Percentiles rank a stretch among this genome's conserved stretches.
phyloP scores from a whole-genome alignment of 169 alveolate genomes.

The Hepatocystis sp. region DNA sequence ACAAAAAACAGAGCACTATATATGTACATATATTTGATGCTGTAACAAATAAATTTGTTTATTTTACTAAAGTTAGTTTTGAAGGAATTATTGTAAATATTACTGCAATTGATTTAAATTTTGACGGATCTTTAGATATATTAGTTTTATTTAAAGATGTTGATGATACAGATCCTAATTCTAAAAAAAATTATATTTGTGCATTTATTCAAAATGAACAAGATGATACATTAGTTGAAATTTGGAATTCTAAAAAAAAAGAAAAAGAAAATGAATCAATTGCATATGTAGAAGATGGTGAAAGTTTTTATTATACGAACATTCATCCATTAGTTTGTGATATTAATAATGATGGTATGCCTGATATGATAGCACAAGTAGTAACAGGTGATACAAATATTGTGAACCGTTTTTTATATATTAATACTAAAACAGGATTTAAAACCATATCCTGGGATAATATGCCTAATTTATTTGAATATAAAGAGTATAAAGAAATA shows the following conservation, averaged over 20 bases:
- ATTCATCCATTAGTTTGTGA: conserved; percentile 87
- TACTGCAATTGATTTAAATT: conserved; percentile 80
- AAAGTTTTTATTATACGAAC: conserved; percentile 74
- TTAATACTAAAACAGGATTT: conserved; percentile 68
- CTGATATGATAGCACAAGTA: conserved; percentile 82
- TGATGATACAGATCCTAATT: conserved; percentile 18
- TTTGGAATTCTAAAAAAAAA: conserved; percentile 45
- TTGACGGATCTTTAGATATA: conserved; percentile 79
- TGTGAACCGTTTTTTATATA: conserved; percentile 81
- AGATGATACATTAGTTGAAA: conserved; percentile 57
- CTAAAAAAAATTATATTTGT: conserved; percentile 14
- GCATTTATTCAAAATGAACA: conserved; percentile 72
- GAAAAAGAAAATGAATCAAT: conserved; percentile 32
- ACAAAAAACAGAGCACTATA: conserved; percentile 30
- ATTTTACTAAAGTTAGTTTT: conserved; percentile 46
- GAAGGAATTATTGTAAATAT: conserved; percentile 77
- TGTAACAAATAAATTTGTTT: conserved; percentile 26
- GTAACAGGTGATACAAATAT: conserved; percentile 47
- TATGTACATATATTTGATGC: conserved; percentile 30
- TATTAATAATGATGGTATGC: conserved; percentile 88
- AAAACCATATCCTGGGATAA: conserved; percentile 74
- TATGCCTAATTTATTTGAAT: conserved; percentile 67
- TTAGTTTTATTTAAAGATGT: conserved; percentile 76
- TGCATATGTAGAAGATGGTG: conserved; percentile 4
- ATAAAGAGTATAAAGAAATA: conserved; percentile 74